phyloP scores from a whole-genome alignment of 2,329 filamentous ascomycete species.

The Cadophora sp. region DNA sequence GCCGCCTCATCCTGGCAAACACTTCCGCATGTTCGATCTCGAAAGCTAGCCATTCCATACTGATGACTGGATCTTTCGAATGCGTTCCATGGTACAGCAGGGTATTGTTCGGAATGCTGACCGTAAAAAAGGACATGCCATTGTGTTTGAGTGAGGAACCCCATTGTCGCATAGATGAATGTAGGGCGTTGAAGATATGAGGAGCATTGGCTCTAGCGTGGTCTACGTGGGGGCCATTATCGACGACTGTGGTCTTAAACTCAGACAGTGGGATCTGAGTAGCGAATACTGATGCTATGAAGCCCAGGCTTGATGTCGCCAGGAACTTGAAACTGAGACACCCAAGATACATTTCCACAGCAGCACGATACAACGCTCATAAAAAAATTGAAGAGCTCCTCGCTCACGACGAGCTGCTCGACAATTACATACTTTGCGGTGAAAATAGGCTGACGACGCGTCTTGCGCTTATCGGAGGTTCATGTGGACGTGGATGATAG shows the following conservation, averaged over 20 bases:
- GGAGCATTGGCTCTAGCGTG: constrained; percentile 56
- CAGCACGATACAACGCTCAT: neutral
- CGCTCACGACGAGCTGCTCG: neutral
- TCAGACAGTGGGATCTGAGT: neutral
- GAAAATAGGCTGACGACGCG: neutral
- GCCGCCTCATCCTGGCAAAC: constrained; percentile 55
- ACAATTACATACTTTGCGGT: neutral
- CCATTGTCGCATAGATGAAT: constrained; percentile 76
- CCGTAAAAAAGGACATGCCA: constrained; percentile 75
- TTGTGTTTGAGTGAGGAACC: constrained; percentile 77
- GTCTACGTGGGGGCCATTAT: constrained; percentile 15
- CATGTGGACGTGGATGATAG: neutral
- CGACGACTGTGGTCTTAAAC: neutral
- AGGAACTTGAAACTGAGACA: neutral
- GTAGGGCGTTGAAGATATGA: constrained; percentile 75
- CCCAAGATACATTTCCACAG: neutral
- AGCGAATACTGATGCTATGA: neutral
- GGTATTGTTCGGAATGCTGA: constrained; percentile 67
- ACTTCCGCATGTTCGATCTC: constrained; percentile 75
- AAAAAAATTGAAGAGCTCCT: neutral
- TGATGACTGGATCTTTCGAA: constrained; percentile 53
- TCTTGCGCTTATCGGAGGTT: constrained; percentile 8
- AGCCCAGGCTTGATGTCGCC: neutral
- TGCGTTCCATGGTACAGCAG: constrained; percentile 71
- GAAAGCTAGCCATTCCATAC: constrained; percentile 76